Evolutionary conservation across 116 monocot species (phyloP), one percentile per base, ranked within the genome.

Genomic region (Thalassia testudinum): DNA sequence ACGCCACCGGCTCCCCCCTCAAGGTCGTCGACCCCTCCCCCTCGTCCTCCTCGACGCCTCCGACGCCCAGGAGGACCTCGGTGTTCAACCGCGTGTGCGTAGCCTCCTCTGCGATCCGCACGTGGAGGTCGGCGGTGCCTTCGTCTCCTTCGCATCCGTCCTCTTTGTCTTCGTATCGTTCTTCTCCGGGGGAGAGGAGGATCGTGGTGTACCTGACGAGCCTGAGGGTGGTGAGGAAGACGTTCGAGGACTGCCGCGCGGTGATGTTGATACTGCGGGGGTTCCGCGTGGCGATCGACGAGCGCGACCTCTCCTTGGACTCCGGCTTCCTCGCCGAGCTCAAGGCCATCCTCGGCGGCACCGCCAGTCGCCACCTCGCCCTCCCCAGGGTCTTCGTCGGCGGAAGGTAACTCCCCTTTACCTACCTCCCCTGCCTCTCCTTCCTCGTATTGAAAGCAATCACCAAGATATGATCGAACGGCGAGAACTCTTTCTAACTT

Each of bases 281-380:
- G 13, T 70, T 82, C 59, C 82, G 87, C 30, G 61, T 87, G 23
- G 66, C 66, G 15, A 50, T 87, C 37, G 87, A 87, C 67, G 87
- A 82, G 70, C 68, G 82, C 0, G 87, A 87, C 50, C 71, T 82
- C 34, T 65, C 71, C 52, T 82, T 87, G 87, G 82, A 87, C 69
- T 61, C 75, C 21, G 24, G 48, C 1, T 81, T 75, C 66, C 75
- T 78, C 1, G 22, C 19, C 0, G 57, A 57, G 57, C 42, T 57
- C 20, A 34, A 54, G 17, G 27, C 12, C n/a, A 16, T 27, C 22
- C 12, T 54, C 28, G 29, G 24, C 27, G 15, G 29, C 18, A n/a
- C n/a, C n/a, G 17, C 15, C n/a, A 12, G 21, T 0, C 57, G 21
- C 40, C 0, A 40, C 40, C 8, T 37, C 14, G 17, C 38, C 4